Conservation (phyloP, 2,329 filamentous ascomycete genomes). For the Neobulgaria alba region DNA sequence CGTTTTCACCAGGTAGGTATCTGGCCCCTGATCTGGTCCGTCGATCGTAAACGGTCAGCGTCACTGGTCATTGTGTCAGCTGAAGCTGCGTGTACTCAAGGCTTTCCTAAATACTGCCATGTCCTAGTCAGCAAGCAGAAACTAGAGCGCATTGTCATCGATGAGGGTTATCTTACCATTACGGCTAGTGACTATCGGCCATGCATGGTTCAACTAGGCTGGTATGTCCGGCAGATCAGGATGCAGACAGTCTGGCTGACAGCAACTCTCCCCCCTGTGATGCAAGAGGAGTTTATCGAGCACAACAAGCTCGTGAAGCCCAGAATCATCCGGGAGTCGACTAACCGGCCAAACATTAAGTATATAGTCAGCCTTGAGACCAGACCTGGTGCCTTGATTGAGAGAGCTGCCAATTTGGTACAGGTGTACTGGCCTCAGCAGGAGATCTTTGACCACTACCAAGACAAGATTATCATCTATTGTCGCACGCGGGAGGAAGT, state of each 20-base stretch:
- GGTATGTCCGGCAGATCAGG: slow-evolving; percentile 9
- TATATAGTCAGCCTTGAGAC: slow-evolving; percentile 8
- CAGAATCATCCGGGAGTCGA: slow-evolving; percentile 10
- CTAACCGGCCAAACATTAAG: slow-evolving; percentile 11
- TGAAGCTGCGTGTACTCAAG: slow-evolving; percentile 5
- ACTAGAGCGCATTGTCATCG: slow-evolving; percentile 8
- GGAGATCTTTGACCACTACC: too few relatives aligned
- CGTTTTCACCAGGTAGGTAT: too few relatives aligned
- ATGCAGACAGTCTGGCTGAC: slow-evolving; percentile 12
- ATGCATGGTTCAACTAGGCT: slow-evolving; percentile 9
- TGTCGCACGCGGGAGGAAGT: too few relatives aligned
- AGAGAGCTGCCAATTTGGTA: too few relatives aligned
- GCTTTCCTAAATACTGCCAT: slow-evolving; percentile 9
- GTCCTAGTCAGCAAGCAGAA: slow-evolving; percentile 1
- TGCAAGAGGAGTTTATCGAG: slow-evolving; percentile 11
- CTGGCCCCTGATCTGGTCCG: slow-evolving; percentile 4
- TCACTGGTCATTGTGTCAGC: slow-evolving; percentile 9
- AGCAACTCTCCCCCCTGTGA: slow-evolving; percentile 5
- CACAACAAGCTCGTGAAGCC: slow-evolving; percentile 13
- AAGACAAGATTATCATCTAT: too few relatives aligned
- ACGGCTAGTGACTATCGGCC: slow-evolving; percentile 8
- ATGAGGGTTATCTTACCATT: slow-evolving; percentile 11
- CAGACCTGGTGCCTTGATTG: slow-evolving; percentile 1
- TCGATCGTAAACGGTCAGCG: slow-evolving; percentile 2
- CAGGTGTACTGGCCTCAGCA: too few relatives aligned